Conservation (phyloP, 371 early-diverging fungal genomes). For the Circinella umbellata region DNA sequence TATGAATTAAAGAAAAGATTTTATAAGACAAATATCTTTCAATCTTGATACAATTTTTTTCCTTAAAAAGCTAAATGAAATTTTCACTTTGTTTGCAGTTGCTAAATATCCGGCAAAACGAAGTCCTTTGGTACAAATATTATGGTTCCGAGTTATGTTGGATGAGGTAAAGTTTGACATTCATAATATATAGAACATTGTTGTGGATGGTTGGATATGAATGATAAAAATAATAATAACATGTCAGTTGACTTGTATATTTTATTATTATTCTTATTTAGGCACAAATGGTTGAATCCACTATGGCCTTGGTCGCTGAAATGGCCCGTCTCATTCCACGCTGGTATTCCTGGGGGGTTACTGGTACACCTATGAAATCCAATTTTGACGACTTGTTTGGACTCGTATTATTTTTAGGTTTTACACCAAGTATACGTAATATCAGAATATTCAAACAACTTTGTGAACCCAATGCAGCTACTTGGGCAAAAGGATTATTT, state of each 20-base stretch:
- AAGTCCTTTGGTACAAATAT: conserved; percentile 52
- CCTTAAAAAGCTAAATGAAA: no score
- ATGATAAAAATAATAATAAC: no score
- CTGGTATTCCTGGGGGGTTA: conserved; percentile 71
- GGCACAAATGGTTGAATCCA: conserved; percentile 73
- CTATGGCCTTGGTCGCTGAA: conserved; percentile 44
- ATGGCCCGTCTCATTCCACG: conserved; percentile 66
- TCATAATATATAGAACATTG: not conserved
- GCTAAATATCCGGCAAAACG: conserved; percentile 42
- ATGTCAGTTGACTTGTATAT: no score
- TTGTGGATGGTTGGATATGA: not conserved
- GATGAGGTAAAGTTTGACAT: conserved; percentile 42
- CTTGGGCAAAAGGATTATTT: conserved; percentile 29
- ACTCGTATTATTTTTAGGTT: conserved; percentile 48
- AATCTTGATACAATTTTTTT: no score
- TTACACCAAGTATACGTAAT: conserved; percentile 34
- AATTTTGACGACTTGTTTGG: conserved; percentile 59
- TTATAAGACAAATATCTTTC: no score
- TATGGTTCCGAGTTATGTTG: conserved; percentile 69
- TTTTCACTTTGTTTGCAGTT: conserved; percentile 8
- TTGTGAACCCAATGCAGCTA: conserved; percentile 6
- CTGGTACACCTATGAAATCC: conserved; percentile 66
- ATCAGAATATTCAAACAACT: conserved; percentile 24
- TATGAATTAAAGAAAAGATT: no score
- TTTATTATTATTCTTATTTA: conserved; percentile 14